Base-by-base conservation (phyloP, 2,329 filamentous ascomycete species). In the Botrytis pseudocinerea region DNA sequence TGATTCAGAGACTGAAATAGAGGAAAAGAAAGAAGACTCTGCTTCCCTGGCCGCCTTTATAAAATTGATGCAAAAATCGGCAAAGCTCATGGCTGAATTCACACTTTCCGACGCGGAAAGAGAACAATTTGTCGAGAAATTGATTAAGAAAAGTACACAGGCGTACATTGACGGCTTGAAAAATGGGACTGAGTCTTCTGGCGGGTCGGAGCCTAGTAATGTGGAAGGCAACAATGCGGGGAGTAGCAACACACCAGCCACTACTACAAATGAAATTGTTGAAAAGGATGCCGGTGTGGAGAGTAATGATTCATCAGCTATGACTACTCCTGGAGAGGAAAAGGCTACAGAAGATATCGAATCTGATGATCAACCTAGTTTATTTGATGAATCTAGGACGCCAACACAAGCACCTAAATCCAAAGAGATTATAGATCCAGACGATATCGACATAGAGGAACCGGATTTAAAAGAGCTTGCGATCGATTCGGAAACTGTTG, bases 391-490 rank as follows among this genome's bases (percentile, higher is more conserved):
- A 18, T 73, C 73, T 14, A 28, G 73, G n/a, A 74, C 73, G 44
- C 60, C 59, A 40, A 74, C 75, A 28, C 76, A 75, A 38, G 28
- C 28, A 61, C 70, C 73, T 25, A 57, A 69, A 38, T 28, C 64
- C 5, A 71, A 74, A 60, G 76, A 74, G 22, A 69, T 76, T 16
- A 68, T 78, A 9, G 77, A 83, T 69, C 82, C 82, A 6, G 82
- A 83, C 42, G 79, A 80, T 48, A 79, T 80, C 44, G 74, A 81
- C 70, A 72, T 81, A 25, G 79, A 80, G 35, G 76, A 76, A 68
- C 79, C 80, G 9, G 79, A 80, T 71, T 75, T n/a, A 18, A 62
- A 70, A 14, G 77, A 78, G 32, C 62, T 79, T 35, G 72, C 71
- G 28, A 75, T 78, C 40, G 80, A 81, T 14, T 74, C 20, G 9